These are phyloP conservation scores for Penstemon davidsonii DNA, from an alignment of 257 asterid genomes.

Conservation along the genomic window DNA sequence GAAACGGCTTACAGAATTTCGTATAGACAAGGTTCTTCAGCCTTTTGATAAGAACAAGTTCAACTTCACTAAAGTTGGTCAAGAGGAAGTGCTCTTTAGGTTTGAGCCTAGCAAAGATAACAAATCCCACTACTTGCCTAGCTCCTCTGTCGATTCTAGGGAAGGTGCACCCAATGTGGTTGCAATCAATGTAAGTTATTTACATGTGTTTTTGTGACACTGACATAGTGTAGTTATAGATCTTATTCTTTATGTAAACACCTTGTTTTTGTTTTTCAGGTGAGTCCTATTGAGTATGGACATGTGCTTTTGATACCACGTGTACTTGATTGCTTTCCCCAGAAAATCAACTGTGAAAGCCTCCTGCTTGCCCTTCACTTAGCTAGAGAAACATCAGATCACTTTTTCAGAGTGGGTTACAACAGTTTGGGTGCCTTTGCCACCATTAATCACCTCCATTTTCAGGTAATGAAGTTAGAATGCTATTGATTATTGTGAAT, in stretches of 20 bases:
- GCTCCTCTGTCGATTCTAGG: constrained; percentile 30
- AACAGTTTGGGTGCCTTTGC: constrained; percentile 86
- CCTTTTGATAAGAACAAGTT: constrained; percentile 65
- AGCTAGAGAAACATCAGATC: constrained; percentile 59
- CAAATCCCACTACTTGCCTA: constrained; percentile 35
- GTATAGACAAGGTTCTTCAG: constrained; percentile 77
- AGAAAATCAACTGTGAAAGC: constrained; percentile 52
- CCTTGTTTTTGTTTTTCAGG: constrained; percentile 41
- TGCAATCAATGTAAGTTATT: constrained; percentile 62
- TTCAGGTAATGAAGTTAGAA: constrained; percentile 51
- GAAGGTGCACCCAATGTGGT: constrained; percentile 54
- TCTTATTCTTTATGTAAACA: constrained; percentile 16
- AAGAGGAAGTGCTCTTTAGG: constrained; percentile 74
- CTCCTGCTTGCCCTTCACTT: constrained; percentile 58
- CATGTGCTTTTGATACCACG: constrained; percentile 76
- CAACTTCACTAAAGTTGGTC: constrained; percentile 71
- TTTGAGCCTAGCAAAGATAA: constrained; percentile 53
- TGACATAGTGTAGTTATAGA: background rate
- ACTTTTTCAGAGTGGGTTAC: constrained; percentile 67
- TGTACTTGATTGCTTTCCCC: constrained; percentile 65
- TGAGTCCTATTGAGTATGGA: constrained; percentile 86
- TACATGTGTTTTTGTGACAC: constrained; percentile 10
- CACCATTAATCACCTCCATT: constrained; percentile 84
- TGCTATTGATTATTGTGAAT: constrained; percentile 1
- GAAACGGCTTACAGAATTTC: constrained; percentile 74